Percentiles rank a stretch among this genome's conserved stretches.
Conservation (phyloP, 169 alveolate genomes). For the Neospora caninum region DNA sequence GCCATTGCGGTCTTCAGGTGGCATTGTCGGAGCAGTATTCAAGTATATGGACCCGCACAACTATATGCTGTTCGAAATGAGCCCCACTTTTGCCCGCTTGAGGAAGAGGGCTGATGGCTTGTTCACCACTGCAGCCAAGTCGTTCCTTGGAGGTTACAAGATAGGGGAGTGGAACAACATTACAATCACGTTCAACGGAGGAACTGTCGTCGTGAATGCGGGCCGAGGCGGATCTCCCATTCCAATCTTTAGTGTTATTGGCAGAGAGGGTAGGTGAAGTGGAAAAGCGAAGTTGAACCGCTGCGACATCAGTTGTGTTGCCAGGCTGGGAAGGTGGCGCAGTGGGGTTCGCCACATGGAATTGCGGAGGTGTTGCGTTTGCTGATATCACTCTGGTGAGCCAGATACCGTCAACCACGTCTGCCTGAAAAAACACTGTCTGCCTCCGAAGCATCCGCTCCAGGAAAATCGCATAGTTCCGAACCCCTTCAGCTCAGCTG, state of each 20-base stretch:
- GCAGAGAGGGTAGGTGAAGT: slow-evolving; percentile 63
- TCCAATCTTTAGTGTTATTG: slow-evolving; percentile 77
- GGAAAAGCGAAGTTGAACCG: neutral
- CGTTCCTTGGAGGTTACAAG: slow-evolving; percentile 74
- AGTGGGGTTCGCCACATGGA: slow-evolving; percentile 80
- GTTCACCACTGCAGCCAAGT: slow-evolving; percentile 74
- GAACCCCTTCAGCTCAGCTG: neutral
- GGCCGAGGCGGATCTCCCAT: slow-evolving; percentile 73
- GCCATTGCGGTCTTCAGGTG: slow-evolving; percentile 64
- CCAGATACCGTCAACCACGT: too few species aligned
- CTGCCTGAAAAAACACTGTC: neutral
- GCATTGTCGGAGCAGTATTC: slow-evolving; percentile 81
- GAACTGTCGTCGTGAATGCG: slow-evolving; percentile 75
- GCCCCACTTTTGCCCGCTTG: slow-evolving; percentile 75
- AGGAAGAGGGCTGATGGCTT: slow-evolving; percentile 78
- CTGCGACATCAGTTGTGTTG: neutral
- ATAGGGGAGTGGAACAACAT: slow-evolving; percentile 78
- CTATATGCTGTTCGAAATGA: slow-evolving; percentile 80
- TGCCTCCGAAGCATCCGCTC: neutral
- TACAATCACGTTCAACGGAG: slow-evolving; percentile 74
- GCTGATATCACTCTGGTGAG: slow-evolving; percentile 68
- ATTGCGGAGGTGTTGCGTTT: slow-evolving; percentile 86
- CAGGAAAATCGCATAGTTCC: neutral
- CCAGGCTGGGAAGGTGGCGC: slow-evolving; percentile 72
- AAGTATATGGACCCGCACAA: slow-evolving; percentile 79